Evolutionary conservation across 1,284 basidiomycete genomes (phyloP).

Genomic region (Pascua guehoae): DNA sequence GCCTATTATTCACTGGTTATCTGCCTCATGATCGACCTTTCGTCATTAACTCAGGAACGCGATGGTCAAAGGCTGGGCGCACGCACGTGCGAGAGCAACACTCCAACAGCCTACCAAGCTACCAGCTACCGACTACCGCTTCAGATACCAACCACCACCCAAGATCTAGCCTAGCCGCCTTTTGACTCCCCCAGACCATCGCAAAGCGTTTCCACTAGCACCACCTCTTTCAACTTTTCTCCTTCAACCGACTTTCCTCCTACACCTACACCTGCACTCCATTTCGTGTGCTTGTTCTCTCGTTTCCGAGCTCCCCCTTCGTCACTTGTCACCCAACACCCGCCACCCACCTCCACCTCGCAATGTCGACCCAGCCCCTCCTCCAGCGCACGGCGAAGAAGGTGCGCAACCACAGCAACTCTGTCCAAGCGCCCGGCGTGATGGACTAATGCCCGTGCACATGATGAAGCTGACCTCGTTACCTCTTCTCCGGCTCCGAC

Average conservation of each 20-base stretch:
- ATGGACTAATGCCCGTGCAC: neutral
- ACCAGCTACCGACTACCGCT: too few relatives aligned
- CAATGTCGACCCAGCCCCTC: constrained; percentile 95
- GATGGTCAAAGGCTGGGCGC: too few relatives aligned
- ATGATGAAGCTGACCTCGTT: neutral
- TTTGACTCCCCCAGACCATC: neutral
- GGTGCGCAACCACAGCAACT: constrained; percentile 23
- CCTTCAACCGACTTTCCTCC: neutral
- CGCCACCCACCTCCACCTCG: neutral
- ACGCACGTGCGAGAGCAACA: too few relatives aligned
- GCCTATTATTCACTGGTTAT: too few relatives aligned
- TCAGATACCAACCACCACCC: too few relatives aligned
- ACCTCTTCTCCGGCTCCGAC: neutral
- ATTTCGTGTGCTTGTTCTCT: neutral
- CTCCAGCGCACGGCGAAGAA: constrained; percentile 93
- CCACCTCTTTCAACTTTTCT: neutral
- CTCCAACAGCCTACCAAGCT: too few relatives aligned
- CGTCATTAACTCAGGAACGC: too few relatives aligned
- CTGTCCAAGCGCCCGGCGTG: constrained; percentile 27
- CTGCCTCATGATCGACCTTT: too few relatives aligned
- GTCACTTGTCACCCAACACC: neutral
- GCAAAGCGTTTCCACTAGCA: neutral
- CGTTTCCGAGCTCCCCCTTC: neutral
- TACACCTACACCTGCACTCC: neutral
- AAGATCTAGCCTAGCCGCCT: too few relatives aligned